A percentile compares a stretch with the other conserved stretches of the same genome.
Evolutionary conservation across 108 stramenopile species (phyloP).

Genomic region (Aurantiochytrium sp.): DNA sequence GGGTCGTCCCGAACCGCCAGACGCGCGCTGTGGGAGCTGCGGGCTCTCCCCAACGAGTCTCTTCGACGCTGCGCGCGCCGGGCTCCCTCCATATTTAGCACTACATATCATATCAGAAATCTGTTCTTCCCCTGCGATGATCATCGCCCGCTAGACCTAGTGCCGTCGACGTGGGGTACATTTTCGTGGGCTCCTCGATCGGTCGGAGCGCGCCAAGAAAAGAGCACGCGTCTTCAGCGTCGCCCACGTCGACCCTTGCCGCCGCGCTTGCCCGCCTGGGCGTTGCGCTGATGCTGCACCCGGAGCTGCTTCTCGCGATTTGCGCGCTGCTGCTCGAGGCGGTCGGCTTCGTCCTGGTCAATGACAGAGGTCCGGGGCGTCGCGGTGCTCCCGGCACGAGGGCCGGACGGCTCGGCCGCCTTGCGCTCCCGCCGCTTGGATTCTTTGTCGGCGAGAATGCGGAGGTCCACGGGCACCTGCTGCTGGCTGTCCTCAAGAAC

Average conservation of each 20-base stretch:
- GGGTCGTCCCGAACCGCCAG: background rate
- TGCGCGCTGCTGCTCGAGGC: background rate
- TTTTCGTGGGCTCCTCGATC: no score
- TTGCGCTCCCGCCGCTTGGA: background rate
- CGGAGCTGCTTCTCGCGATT: constrained; percentile 26
- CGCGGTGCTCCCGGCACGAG: background rate
- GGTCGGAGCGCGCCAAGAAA: no score
- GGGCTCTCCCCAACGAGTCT: no score
- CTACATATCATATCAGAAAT: no score
- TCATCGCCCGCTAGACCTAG: no score
- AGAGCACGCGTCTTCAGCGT: no score
- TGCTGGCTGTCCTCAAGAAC: constrained; percentile 81
- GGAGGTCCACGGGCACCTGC: constrained; percentile 75
- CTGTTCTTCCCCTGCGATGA: no score
- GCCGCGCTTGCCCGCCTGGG: background rate
- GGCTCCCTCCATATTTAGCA: no score
- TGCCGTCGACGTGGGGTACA: no score
- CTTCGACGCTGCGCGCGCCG: no score
- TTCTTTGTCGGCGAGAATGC: constrained; percentile 7
- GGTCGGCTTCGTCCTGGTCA: background rate
- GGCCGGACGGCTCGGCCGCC: background rate
- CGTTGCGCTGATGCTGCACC: background rate
- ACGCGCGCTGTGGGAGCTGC: no score
- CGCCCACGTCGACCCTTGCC: background rate
- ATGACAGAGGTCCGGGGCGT: background rate